Base-by-base conservation (phyloP, 2,329 filamentous ascomycete genomes). In the Aspergillus melleus region DNA sequence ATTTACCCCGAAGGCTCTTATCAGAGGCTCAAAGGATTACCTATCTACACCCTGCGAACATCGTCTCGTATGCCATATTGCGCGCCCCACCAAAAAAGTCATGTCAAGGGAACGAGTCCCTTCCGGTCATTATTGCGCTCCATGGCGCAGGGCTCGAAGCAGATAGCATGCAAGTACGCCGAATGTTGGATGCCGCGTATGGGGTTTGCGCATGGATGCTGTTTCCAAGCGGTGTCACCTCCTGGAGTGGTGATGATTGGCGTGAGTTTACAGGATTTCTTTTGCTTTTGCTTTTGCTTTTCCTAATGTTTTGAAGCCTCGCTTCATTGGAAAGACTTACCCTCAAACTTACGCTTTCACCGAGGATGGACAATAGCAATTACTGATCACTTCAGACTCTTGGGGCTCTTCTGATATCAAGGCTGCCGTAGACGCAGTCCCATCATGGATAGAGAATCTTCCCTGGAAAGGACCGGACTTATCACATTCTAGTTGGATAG, bases 241-340 rank as follows among this genome's bases (percentile, higher is more conserved):
- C 82, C 6, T 87, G 85, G 85, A 84, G 82, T 64, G 81, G 81
- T 24, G 84, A 87, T 69, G 85, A 87, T 65, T 87, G 85, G 85
- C 85, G 77, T 80, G 71, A 66, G 77, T 60, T 16, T 6, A n/a
- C 30, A 20, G 24, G 26, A 4, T 39, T 14, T 14, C 11, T n/a
- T n/a, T n/a, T n/a, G n/a, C 14, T 19, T 49, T 49, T 49, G n/a
- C 16, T 49, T 19, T 46, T 46, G 11, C 42, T 46, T 46, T 20
- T 16, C 16, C 6, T 29, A 29, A 8, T 9, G 26, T 9, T 29
- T 29, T 29, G 26, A 29, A 29, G 26, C 26, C 26, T 29, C 26
- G 26, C 9, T 29, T 29, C 26, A 29, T 29, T 29, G 26, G 26
- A 29, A 29, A 29, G 8, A 9, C 26, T 29, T 9, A 24, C 16